Evolutionary conservation across 108 stramenopile species (phyloP), one percentile per base, ranked within the genome.

Genomic region (Nitzschia sp.): DNA sequence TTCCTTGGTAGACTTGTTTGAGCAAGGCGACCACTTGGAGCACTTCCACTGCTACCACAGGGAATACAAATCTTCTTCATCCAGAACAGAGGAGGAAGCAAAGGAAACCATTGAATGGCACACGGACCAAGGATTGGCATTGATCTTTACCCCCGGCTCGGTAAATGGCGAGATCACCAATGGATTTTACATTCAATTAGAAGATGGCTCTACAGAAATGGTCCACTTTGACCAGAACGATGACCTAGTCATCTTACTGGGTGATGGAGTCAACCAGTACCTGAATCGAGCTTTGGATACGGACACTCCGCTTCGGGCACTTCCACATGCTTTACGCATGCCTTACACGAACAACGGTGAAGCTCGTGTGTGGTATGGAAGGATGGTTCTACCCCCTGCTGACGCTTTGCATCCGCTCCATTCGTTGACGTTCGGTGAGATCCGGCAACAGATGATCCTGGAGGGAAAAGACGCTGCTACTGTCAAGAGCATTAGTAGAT

Each of bases 191-290:
- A 67, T 89, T 59, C 36, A 68, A 18, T 45, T 76, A 21, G 47
- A 46, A 17, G 86, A 89, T 76, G 83, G 83, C 8, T 58, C 74
- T 18, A 25, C 38, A 31, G 75, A 29, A 24, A 53, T 66, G 48
- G 64, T 95, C 45, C 72, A 84, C 28, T 91, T 91, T 65, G 70
- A 72, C 19, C 46, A 72, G 29, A 42, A 62, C 6, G 82, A 85
- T 59, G 89, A 92, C 66, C 78, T 87, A 42, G 76, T 95, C 26
- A 76, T 90, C 29, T 78, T 95, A 84, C 47, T 95, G 48, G 94
- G 94, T 17, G 94, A 95, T 77, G 91, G 89, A 30, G 85, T 92
- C 17, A 87, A 92, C 57, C 89, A 90, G 75, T 79, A 73, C 57
- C 19, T 55, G 15, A 54, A 60, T 31, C 34, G 60, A 63, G 68